Percentiles rank a stretch among this genome's conserved stretches.
These are phyloP conservation scores for Diaporthe helianthi DNA, from an alignment of 2,329 filamentous ascomycete species.

Conservation along the genomic window DNA sequence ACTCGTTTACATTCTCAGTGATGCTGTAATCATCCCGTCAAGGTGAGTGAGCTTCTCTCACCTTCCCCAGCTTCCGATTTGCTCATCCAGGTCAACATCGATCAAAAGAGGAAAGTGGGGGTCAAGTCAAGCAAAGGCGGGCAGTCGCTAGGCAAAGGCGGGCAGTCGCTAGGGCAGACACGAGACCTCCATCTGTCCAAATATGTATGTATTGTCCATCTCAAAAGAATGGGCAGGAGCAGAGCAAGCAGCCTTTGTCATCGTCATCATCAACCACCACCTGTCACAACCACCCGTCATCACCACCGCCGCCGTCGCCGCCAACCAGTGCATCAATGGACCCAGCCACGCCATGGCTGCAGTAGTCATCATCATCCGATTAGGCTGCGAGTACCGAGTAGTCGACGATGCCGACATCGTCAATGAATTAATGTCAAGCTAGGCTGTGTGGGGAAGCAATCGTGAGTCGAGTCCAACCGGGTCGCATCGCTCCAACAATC, in stretches of 20 bases:
- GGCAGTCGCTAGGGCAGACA: neutral
- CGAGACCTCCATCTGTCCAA: neutral
- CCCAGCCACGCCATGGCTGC: slow-evolving; percentile 7
- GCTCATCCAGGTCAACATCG: slow-evolving; percentile 5
- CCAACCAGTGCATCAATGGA: neutral
- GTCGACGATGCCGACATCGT: neutral
- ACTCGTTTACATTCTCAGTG: no score
- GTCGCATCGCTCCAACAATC: slow-evolving; percentile 3
- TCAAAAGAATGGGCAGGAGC: neutral
- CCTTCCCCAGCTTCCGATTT: neutral
- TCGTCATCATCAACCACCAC: neutral
- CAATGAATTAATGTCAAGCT: neutral
- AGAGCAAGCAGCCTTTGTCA: slow-evolving; percentile 15
- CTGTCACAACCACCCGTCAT: neutral
- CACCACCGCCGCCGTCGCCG: neutral
- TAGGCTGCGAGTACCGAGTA: neutral
- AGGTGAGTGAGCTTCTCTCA: slow-evolving; percentile 13
- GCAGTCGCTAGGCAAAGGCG: no score
- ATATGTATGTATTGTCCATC: neutral
- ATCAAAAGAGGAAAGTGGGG: slow-evolving; percentile 18
- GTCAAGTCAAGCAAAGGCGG: neutral
- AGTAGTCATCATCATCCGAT: neutral
- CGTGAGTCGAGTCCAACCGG: slow-evolving; percentile 9
- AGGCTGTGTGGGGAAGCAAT: neutral
- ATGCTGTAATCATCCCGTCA: neutral